Percentiles rank a stretch among this genome's conserved stretches.
Evolutionary conservation across 1,284 basidiomycete genomes (phyloP).

Genomic region (Xerocomus minutiporus): DNA sequence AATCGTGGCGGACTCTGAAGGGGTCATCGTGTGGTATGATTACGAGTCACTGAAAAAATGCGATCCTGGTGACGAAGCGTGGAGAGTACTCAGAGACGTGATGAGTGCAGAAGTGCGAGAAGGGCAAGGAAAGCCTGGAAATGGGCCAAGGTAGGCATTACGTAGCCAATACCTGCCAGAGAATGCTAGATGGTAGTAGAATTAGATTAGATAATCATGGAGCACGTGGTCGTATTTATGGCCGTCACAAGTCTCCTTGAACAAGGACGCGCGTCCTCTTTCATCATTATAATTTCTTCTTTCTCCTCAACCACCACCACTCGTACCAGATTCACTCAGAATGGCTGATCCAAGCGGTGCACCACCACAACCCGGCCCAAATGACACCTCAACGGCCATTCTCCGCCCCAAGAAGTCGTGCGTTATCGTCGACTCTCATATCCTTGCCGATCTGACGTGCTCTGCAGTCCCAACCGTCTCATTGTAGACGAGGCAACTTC

Average conservation of each 20-base stretch:
- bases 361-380: conserved; percentile 66
- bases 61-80: conserved; percentile 48
- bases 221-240: conserved; percentile 15
- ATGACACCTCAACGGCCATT: conserved; percentile 91
- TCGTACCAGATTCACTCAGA: conserved; percentile 5
- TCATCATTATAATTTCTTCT: conserved; percentile 7
- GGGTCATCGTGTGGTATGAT: conserved; percentile 70
- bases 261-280: conserved; percentile 43
- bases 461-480: conserved; percentile 81
- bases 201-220: conserved; percentile 12
- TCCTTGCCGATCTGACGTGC: conserved; percentile 12
- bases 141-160: background rate
- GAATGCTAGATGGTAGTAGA: conserved; percentile 9
- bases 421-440: conserved; percentile 33
- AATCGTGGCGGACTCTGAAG: conserved; percentile 60
- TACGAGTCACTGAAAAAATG: conserved; percentile 63
- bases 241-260: conserved; percentile 7
- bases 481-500: conserved; percentile 88
- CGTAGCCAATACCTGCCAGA: background rate
- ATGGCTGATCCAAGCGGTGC: conserved; percentile 81
- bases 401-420: conserved; percentile 94
- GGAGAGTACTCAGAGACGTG: conserved; percentile 24
- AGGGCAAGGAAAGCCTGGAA: conserved; percentile 3
- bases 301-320: conserved; percentile 20
- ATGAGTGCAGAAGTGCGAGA: conserved; percentile 22